phyloP scores from a whole-genome alignment of 75 land plant genomes.

The Sequoia sempervirens region DNA sequence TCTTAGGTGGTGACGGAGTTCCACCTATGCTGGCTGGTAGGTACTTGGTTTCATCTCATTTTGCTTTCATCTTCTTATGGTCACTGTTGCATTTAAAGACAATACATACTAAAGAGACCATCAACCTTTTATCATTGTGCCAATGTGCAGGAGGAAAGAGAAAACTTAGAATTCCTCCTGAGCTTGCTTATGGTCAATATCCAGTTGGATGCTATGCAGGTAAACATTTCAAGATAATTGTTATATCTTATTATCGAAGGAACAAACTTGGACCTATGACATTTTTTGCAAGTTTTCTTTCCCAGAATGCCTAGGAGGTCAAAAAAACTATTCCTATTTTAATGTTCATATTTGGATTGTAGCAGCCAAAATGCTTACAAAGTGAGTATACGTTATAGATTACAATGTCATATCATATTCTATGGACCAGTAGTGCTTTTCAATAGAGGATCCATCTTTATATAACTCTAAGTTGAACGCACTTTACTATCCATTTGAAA shows the following conservation, averaged over 20 bases:
- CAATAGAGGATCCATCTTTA: not conserved
- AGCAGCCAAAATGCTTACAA: not conserved
- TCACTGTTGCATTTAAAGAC: not conserved
- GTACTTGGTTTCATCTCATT: not conserved
- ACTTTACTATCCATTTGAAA: not conserved
- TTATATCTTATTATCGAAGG: not conserved
- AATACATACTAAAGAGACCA: not conserved
- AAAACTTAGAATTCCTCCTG: constrained; percentile 71
- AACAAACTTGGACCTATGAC: not conserved
- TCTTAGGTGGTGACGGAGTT: constrained; percentile 76
- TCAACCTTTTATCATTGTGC: not conserved
- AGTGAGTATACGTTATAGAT: not conserved
- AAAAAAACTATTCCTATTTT: not conserved
- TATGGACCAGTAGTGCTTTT: not conserved
- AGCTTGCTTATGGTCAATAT: constrained; percentile 79
- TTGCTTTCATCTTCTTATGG: not conserved
- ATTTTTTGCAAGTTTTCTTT: not conserved
- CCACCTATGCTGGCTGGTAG: constrained; percentile 90
- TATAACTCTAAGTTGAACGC: not conserved
- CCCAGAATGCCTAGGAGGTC: not conserved
- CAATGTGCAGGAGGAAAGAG: constrained; percentile 70
- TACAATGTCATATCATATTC: not conserved
- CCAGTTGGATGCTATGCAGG: constrained; percentile 89
- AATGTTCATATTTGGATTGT: not conserved
- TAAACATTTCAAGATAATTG: constrained; percentile 3